phyloP scores from a whole-genome alignment of 2,329 filamentous ascomycete genomes.

The Cytospora mali region DNA sequence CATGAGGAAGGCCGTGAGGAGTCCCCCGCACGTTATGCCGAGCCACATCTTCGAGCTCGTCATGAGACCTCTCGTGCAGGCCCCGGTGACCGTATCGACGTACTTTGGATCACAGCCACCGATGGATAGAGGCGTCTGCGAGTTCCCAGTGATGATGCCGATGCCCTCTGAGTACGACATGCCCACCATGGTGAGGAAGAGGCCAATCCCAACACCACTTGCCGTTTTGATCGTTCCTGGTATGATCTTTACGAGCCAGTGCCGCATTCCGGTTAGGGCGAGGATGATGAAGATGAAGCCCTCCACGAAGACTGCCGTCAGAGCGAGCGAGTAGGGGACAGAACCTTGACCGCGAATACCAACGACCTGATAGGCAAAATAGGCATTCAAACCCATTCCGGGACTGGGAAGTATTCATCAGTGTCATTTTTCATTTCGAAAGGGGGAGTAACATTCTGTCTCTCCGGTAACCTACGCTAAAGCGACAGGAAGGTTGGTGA shows the following conservation, averaged over 20 bases:
- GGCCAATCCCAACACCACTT: slow-evolving; percentile 65
- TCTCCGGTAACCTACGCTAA: slow-evolving; percentile 62
- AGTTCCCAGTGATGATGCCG: slow-evolving; percentile 74
- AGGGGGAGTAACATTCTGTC: slow-evolving; percentile 4
- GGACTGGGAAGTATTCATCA: slow-evolving; percentile 48
- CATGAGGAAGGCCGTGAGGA: slow-evolving; percentile 81
- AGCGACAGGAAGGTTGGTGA: slow-evolving; percentile 80
- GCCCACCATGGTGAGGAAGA: slow-evolving; percentile 66
- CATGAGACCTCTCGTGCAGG: slow-evolving; percentile 68
- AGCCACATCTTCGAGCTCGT: slow-evolving; percentile 81
- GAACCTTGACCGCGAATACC: slow-evolving; percentile 59
- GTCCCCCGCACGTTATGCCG: slow-evolving; percentile 77
- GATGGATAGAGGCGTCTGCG: slow-evolving; percentile 71
- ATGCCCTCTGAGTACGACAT: slow-evolving; percentile 81
- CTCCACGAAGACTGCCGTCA: slow-evolving; percentile 67
- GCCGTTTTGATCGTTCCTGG: slow-evolving; percentile 67
- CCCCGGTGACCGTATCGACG: slow-evolving; percentile 50
- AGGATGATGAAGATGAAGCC: slow-evolving; percentile 67
- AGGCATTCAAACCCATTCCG: slow-evolving; percentile 69
- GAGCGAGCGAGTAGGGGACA: slow-evolving; percentile 60
- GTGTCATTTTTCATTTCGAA: slow-evolving; percentile 15
- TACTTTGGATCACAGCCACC: slow-evolving; percentile 69
- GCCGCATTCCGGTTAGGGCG: slow-evolving; percentile 68
- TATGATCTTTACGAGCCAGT: slow-evolving; percentile 71
- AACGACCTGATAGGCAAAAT: slow-evolving; percentile 69